These are phyloP conservation scores for Cucurbitaria berberidis DNA, from an alignment of 2,329 filamentous ascomycete species.

Conservation along the genomic window DNA sequence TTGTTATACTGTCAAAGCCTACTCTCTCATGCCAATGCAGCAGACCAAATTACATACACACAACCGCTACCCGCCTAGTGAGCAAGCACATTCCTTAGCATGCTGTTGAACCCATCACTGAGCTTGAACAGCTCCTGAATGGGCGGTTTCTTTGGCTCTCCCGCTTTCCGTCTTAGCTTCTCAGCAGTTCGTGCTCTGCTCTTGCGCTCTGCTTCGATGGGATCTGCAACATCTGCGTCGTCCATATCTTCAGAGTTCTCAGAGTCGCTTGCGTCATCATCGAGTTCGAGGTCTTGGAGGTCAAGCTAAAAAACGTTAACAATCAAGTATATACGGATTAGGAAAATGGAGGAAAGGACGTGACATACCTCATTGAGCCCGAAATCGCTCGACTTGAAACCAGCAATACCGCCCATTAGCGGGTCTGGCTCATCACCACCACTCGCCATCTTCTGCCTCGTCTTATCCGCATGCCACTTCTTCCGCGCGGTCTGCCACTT, in stretches of 20 bases:
- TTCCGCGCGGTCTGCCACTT: conserved; percentile 94
- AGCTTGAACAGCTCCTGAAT: conserved; percentile 82
- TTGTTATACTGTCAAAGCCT: neutral
- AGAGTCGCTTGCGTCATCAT: conserved; percentile 64
- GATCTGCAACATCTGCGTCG: conserved; percentile 81
- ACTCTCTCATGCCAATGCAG: neutral
- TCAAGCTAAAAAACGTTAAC: conserved; percentile 60
- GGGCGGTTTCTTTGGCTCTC: conserved; percentile 80
- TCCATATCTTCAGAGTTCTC: conserved; percentile 63
- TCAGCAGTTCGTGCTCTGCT: conserved; percentile 79
- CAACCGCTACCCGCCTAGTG: conserved; percentile 25
- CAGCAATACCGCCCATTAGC: conserved; percentile 47
- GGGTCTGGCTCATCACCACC: conserved; percentile 60
- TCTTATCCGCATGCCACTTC: conserved; percentile 98
- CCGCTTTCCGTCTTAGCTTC: conserved; percentile 77
- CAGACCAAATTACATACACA: neutral
- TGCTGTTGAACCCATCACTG: conserved; percentile 77
- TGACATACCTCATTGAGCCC: conserved; percentile 75
- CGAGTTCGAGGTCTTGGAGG: conserved; percentile 82
- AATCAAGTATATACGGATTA: neutral
- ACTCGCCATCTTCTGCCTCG: conserved; percentile 96
- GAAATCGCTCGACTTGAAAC: conserved; percentile 84
- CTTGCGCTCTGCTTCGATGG: conserved; percentile 84
- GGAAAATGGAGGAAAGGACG: neutral
- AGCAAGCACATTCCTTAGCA: conserved; percentile 82